Conservation (phyloP, 2,329 filamentous ascomycete species). For the Exophiala aquamarina region DNA sequence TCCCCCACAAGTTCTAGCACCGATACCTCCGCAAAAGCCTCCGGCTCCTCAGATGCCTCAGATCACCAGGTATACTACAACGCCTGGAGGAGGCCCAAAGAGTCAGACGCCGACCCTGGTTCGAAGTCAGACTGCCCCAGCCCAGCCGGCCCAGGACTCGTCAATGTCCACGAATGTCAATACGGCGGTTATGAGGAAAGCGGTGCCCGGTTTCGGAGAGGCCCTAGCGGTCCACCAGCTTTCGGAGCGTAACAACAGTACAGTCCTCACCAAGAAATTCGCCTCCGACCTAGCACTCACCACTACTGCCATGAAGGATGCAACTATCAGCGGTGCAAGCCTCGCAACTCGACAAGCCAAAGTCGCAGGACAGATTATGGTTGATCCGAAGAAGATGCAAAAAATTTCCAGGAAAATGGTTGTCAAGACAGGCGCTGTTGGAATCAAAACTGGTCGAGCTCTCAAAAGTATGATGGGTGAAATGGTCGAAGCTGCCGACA, state of each 20-base stretch:
- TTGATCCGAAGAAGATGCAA: conserved; percentile 8
- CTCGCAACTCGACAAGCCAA: conserved; percentile 9
- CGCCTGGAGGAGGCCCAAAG: neutral
- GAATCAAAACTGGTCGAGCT: conserved; percentile 9
- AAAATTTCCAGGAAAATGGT: conserved; percentile 9
- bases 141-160: neutral
- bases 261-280: conserved; percentile 5
- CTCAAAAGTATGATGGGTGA: conserved; percentile 7
- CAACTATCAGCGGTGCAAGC: conserved; percentile 5
- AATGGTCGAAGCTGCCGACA: conserved; percentile 12
- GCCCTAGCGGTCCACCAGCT: neutral
- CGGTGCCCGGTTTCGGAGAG: conserved; percentile 1
- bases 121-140: conserved; percentile 8
- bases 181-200: neutral
- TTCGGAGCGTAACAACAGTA: conserved; percentile 5
- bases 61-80: conserved; percentile 3
- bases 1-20: neutral
- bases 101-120: neutral
- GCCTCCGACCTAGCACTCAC: conserved; percentile 7
- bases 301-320: conserved; percentile 10
- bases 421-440: conserved; percentile 6
- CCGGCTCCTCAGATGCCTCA: neutral
- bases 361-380: conserved; percentile 8
- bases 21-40: neutral
- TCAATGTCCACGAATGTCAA: neutral